Evolutionary conservation across 768 basidiomycete species (phyloP), one percentile per base, ranked within the genome.

Genomic region (Kondoa subrosea): DNA sequence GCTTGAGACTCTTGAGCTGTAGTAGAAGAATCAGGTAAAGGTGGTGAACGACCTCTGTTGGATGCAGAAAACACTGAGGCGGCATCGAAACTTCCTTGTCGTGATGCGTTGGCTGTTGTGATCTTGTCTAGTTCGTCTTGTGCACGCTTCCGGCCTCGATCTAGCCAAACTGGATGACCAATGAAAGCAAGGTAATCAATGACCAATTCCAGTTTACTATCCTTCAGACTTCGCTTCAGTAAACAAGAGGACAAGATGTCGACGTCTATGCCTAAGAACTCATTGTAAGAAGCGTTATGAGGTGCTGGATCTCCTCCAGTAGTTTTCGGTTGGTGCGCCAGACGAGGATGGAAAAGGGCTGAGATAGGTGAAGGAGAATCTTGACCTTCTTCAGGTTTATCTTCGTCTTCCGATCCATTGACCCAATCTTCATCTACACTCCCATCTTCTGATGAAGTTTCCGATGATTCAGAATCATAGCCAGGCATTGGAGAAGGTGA

Each of bases 161-260:
- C 25, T 27, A 58, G 31, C 32, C 27, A 40, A 40, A 66, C 91
- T 1, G 93, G 95, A 76, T 97, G 92, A 0, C 95, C 95, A 57
- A 96, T 81, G 76, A 96, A 97, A 3, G 85, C 88, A 29, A 97
- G 81, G 73, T 91, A 86, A 75, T 97, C 91, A 29, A 95, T 86
- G 56, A 89, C 78, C 32, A 99, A 82, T 76, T 93, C 91, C 75
- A 95, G 96, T 74, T 89, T 89, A 76, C 90, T 88, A 77, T 99
- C 90, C 73, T 91, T 95, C 76, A 91, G 84, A 16, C 85, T 81
- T 32, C 80, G 78, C 58, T 85, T 75, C 0, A 97, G 81, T 71
- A 93, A 79, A 57, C 82, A 82, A 8, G 3, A n/a, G 29, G 89
- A 88, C 32, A 97, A 81, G 74, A 90, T 88, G 68, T 87, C 85